These are phyloP conservation scores for Penicillium sclerotigenum DNA, from an alignment of 2,329 filamentous ascomycete species.

Conservation along the genomic window DNA sequence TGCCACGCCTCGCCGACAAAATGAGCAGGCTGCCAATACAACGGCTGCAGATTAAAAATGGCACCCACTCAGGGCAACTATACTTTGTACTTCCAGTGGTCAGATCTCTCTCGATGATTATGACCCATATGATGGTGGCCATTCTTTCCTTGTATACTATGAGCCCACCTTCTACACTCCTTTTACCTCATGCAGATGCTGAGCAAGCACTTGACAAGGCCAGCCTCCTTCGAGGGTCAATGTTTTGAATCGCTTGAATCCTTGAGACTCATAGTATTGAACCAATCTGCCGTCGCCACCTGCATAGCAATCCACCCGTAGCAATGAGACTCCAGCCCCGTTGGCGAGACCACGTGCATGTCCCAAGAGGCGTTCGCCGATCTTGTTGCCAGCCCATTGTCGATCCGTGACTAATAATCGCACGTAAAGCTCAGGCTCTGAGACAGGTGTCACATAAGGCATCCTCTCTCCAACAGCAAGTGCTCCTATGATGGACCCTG, in stretches of 20 bases:
- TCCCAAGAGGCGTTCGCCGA: constrained; percentile 14
- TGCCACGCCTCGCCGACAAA: neutral
- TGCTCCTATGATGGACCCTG: constrained; percentile 8
- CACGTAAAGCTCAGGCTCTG: constrained; percentile 17
- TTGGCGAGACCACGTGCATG: constrained; percentile 14
- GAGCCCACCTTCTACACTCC: neutral
- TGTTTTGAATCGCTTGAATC: constrained; percentile 3
- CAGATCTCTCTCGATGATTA: neutral
- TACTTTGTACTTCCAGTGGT: neutral
- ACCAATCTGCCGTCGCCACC: constrained; percentile 14
- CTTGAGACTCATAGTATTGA: constrained; percentile 17
- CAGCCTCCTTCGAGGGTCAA: neutral
- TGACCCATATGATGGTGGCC: neutral
- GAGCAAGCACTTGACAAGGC: constrained; percentile 16
- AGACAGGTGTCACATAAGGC: constrained; percentile 13
- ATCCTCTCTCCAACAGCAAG: constrained; percentile 13
- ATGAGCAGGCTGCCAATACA: neutral
- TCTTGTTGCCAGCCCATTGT: constrained; percentile 3
- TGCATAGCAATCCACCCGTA: constrained; percentile 18
- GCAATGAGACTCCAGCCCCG: constrained; percentile 8
- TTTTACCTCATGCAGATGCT: neutral
- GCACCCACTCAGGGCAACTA: neutral
- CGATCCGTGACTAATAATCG: constrained; percentile 13
- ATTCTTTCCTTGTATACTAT: neutral
- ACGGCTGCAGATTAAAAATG: neutral